phyloP scores from a whole-genome alignment of 768 basidiomycete species.

The Mycena rebaudengoi region DNA sequence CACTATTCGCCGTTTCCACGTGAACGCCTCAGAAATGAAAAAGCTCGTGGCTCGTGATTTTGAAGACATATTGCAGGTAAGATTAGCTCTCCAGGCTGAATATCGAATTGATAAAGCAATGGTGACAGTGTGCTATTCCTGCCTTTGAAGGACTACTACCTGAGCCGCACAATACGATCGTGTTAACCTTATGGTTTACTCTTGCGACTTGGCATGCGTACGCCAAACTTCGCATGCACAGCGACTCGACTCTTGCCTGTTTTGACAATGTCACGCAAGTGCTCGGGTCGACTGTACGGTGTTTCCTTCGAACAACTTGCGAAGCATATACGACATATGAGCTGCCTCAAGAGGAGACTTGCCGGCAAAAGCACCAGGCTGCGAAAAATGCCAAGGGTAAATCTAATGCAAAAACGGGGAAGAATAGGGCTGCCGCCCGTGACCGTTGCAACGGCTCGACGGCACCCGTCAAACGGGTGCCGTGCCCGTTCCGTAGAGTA shows the following conservation, averaged over 20 bases:
- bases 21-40: constrained; percentile 45
- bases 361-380: neutral
- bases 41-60: constrained; percentile 46
- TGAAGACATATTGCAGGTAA: constrained; percentile 48
- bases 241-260: constrained; percentile 25
- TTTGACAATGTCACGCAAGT: constrained; percentile 29
- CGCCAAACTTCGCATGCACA: constrained; percentile 40
- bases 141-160: constrained; percentile 43
- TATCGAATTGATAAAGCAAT: neutral
- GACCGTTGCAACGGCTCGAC: too few relatives aligned
- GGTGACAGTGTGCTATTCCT: constrained; percentile 40
- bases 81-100: constrained; percentile 3
- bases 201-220: constrained; percentile 38
- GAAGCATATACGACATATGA: constrained; percentile 32
- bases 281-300: constrained; percentile 26
- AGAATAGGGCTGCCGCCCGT: too few relatives aligned
- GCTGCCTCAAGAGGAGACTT: constrained; percentile 8
- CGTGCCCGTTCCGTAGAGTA: too few relatives aligned
- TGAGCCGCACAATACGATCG: constrained; percentile 26
- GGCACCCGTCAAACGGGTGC: too few relatives aligned
- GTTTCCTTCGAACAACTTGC: constrained; percentile 34
- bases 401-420: neutral
- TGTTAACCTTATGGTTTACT: constrained; percentile 33
- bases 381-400: neutral
- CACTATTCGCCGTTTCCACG: constrained; percentile 39